Percentiles rank a stretch among this genome's conserved stretches.
Conservation (phyloP, 495 filamentous ascomycete genomes). For the Neurospora sp. region DNA sequence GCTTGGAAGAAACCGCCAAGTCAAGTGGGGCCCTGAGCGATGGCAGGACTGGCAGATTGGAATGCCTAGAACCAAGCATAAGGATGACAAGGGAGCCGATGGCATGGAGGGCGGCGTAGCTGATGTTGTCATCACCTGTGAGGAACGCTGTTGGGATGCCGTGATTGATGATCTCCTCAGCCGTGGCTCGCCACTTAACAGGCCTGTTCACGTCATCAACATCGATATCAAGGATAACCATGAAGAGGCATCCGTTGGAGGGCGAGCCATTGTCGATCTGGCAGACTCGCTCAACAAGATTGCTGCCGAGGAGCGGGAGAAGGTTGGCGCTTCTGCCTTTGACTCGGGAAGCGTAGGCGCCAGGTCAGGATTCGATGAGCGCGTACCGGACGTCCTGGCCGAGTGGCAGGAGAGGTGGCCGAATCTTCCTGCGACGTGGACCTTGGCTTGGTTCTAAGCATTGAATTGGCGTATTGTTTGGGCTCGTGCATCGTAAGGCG, state of each 20-base stretch:
- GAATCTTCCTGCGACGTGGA: slow-evolving; percentile 84
- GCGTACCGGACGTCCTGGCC: slow-evolving; percentile 86
- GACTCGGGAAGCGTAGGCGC: slow-evolving; percentile 56
- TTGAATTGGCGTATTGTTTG: slow-evolving; percentile 1
- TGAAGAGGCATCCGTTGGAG: slow-evolving; percentile 86
- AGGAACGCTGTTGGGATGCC: slow-evolving; percentile 97
- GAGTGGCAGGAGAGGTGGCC: slow-evolving; percentile 96
- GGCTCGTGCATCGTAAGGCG: background rate
- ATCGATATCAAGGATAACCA: slow-evolving; percentile 98
- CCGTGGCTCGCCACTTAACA: slow-evolving; percentile 72
- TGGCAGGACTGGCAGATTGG: slow-evolving; percentile 98
- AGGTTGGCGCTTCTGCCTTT: slow-evolving; percentile 51
- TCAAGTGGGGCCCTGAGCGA: slow-evolving; percentile 92
- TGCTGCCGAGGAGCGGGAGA: slow-evolving; percentile 65
- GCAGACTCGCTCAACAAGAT: slow-evolving; percentile 79
- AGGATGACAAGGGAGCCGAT: slow-evolving; percentile 54
- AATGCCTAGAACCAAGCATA: slow-evolving; percentile 58
- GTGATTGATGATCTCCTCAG: slow-evolving; percentile 89
- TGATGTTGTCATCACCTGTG: slow-evolving; percentile 93
- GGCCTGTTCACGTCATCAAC: slow-evolving; percentile 93
- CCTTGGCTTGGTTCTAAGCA: slow-evolving; percentile 80
- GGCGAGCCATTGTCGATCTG: slow-evolving; percentile 84
- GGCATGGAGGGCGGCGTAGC: slow-evolving; percentile 87
- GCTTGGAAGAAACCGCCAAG: slow-evolving; percentile 80
- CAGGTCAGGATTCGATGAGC: slow-evolving; percentile 76